These are phyloP conservation scores for Rhodotorula taiwanensis DNA, from an alignment of 768 basidiomycete genomes.

Conservation along the genomic window DNA sequence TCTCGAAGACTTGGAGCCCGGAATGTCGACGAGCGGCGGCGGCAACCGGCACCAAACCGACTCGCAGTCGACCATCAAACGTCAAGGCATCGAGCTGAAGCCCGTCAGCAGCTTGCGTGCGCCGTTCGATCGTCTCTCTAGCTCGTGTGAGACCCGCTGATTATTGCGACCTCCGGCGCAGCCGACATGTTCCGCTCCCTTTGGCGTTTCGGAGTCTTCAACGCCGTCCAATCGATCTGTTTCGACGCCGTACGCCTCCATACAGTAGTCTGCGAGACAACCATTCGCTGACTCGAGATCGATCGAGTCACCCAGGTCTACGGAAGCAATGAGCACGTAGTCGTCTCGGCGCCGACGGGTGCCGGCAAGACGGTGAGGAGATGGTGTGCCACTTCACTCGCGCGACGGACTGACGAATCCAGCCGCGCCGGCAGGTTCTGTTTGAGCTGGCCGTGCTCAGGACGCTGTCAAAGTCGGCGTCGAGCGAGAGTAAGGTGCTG, in stretches of 20 bases:
- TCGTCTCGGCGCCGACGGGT: constrained; percentile 72
- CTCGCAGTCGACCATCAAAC: background rate
- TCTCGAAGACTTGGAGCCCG: too few species aligned
- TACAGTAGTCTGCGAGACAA: constrained; percentile 47
- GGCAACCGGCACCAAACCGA: too few species aligned
- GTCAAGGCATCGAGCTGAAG: constrained; percentile 14
- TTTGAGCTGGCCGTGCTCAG: constrained; percentile 86
- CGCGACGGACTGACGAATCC: background rate
- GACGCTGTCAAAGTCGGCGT: constrained; percentile 50
- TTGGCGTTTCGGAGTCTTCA: constrained; percentile 87
- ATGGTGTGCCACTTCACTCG: background rate
- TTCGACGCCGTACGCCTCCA: constrained; percentile 59
- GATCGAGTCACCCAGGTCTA: constrained; percentile 37
- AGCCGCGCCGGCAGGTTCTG: constrained; percentile 49
- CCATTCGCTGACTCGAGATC: background rate
- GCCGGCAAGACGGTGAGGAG: constrained; percentile 70
- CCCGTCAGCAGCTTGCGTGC: constrained; percentile 24
- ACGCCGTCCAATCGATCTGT: constrained; percentile 79
- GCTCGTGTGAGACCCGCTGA: background rate
- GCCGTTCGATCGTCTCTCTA: background rate
- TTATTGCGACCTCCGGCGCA: constrained; percentile 41
- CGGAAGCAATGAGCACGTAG: constrained; percentile 44
- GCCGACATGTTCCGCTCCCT: constrained; percentile 72
- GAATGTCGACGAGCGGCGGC: too few species aligned
- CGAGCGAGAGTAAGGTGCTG: constrained; percentile 57